These are phyloP conservation scores for Claviceps capensis DNA, from an alignment of 2,329 filamentous ascomycete species.

Conservation along the genomic window DNA sequence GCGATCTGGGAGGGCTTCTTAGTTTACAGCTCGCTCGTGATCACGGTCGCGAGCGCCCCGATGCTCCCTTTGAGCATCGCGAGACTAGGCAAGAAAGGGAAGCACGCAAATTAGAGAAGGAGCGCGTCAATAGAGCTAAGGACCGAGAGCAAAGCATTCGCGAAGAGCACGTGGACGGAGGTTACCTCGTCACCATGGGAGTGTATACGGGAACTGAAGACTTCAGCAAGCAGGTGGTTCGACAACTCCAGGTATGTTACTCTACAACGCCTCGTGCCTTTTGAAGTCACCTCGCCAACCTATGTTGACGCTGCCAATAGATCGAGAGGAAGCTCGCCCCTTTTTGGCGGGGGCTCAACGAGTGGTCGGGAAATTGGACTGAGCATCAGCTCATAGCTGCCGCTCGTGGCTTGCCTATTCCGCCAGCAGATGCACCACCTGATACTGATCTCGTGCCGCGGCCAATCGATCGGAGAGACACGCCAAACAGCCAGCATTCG, in stretches of 20 bases:
- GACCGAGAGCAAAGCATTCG: conserved; percentile 83
- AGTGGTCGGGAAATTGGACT: conserved; percentile 79
- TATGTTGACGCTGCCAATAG: conserved; percentile 29
- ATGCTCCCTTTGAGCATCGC: conserved; percentile 46
- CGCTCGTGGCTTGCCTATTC: conserved; percentile 70
- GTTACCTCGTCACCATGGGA: conserved; percentile 85
- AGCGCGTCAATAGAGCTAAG: conserved; percentile 59
- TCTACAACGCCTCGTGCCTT: no score
- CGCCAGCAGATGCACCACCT: conserved; percentile 69
- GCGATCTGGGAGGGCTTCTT: conserved; percentile 32
- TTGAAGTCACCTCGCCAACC: not conserved
- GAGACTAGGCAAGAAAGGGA: conserved; percentile 90
- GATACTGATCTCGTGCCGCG: conserved; percentile 47
- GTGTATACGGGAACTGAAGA: conserved; percentile 88
- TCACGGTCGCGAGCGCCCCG: conserved; percentile 18
- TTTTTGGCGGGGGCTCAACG: conserved; percentile 88
- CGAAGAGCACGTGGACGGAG: conserved; percentile 88
- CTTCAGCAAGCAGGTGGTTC: conserved; percentile 76
- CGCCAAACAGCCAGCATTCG: conserved; percentile 42
- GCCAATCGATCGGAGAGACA: conserved; percentile 28
- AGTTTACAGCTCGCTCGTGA: conserved; percentile 27
- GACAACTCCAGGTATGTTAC: conserved; percentile 68
- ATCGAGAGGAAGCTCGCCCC: conserved; percentile 86
- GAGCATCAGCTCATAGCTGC: conserved; percentile 92
- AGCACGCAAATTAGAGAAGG: conserved; percentile 69